Evolutionary conservation across 805 yeast genomes (phyloP), one percentile per base, ranked within the genome.

Genomic region (Debaryomyces castellii): DNA sequence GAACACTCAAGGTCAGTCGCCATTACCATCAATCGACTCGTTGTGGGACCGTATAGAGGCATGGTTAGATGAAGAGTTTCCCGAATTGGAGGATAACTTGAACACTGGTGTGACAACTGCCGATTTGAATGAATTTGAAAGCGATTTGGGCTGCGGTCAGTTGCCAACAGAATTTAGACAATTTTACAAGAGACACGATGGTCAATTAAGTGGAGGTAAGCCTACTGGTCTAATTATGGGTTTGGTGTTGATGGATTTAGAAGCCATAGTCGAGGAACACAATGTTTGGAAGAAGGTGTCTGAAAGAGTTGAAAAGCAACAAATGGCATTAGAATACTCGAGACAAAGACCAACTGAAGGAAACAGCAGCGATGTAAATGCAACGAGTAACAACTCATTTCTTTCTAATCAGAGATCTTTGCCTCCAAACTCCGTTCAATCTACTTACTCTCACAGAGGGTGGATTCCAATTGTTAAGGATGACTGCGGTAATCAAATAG

Each of bases 1-100:
- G 64, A 71, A 55, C 65, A 62, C 53, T 59, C 68, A 69, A 32
- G 82, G 82, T 1, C 76, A 66, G 49, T 78, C 80, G 20, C 81
- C 81, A 16, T 59, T 76, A 43, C 81, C 81, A 14, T 60, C 68
- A 21, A 55, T 73, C 20, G 77, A 72, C 47, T 63, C 73, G 4
- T 58, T 73, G 42, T 73, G 77, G 77, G 68, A 64, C 49, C 56
- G 76, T 28, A 62, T 73, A 40, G 77, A 69, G 47, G 50, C 51
- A 36, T 72, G 74, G 69, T 59, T 71, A 47, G 77, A 72, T 34
- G 73, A 69, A 40, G 77, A 73, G 51, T 73, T 71, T 51, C 77
- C 77, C 2, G 77, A 73, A 50, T 65, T 73, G 47, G 74, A 63
- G 43, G 77, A 73, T 47, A 62, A 61, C 48, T 61, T 73, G 57